Percentiles rank a stretch among this genome's conserved stretches.
phyloP scores from a whole-genome alignment of 2,329 filamentous ascomycete genomes.

The Cyclaneusma minus region DNA sequence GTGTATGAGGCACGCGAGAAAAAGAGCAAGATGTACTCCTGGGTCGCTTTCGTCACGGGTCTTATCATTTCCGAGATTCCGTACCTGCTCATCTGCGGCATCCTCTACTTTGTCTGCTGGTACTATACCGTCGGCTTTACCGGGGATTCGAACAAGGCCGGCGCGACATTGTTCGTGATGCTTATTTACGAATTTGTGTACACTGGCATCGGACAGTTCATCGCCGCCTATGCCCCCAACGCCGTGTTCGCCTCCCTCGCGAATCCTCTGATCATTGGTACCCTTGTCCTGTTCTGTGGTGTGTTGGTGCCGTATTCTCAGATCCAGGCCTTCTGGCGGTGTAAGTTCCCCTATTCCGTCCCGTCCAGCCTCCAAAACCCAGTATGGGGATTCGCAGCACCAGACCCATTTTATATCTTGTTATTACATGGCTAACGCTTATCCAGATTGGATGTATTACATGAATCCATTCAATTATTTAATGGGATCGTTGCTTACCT shows the following conservation, averaged over 20 bases:
- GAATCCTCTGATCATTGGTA: slow-evolving; percentile 37
- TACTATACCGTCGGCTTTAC: slow-evolving; percentile 43
- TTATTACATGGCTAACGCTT: too few species aligned
- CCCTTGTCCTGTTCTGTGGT: slow-evolving; percentile 57
- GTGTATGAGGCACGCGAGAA: slow-evolving; percentile 44
- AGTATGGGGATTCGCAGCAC: too few species aligned
- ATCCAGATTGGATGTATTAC: slow-evolving; percentile 32
- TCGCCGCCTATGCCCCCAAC: slow-evolving; percentile 47
- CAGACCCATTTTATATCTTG: too few species aligned
- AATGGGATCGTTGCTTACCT: slow-evolving; percentile 37
- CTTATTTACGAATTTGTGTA: slow-evolving; percentile 45
- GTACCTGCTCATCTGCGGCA: slow-evolving; percentile 26
- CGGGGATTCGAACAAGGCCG: slow-evolving; percentile 25
- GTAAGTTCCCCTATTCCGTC: slow-evolving; percentile 32
- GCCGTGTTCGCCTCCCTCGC: slow-evolving; percentile 41
- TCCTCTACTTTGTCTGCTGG: slow-evolving; percentile 34
- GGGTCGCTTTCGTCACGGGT: slow-evolving; percentile 40
- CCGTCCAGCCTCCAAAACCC: slow-evolving; percentile 29
- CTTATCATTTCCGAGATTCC: slow-evolving; percentile 31
- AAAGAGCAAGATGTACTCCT: slow-evolving; percentile 45
- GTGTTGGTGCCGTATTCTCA: slow-evolving; percentile 52
- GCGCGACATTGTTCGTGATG: slow-evolving; percentile 37
- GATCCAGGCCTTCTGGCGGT: slow-evolving; percentile 51
- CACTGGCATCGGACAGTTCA: slow-evolving; percentile 43
- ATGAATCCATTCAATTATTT: slow-evolving; percentile 47